Evolutionary conservation across 148 eudicot species (phyloP), one percentile per base, ranked within the genome.

Genomic region (Amaranthus cruentus): DNA sequence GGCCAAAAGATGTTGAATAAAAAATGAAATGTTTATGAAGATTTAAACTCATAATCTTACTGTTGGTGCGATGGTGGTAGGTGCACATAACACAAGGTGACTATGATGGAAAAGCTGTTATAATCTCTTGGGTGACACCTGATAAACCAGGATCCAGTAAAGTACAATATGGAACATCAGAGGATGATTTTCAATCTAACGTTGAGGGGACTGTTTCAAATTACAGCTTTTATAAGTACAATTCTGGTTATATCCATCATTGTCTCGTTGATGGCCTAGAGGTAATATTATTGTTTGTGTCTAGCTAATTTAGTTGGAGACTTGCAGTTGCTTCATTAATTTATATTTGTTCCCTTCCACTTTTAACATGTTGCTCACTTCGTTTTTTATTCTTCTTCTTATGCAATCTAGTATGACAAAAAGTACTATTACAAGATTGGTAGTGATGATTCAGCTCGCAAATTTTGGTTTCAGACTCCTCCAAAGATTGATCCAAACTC

Each of bases 81-180:
- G 98, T 94, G 72, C 97, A 83, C 80, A 91, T 94, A 55, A 94
- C 97, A 51, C 98, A 94, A 85, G 98, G 98, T 79, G 98, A 94
- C 86, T 91, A 94, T 68, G 89, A 94, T 77, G 98, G 97, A 76
- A 91, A 86, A 81, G 98, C 97, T 67, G 88, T 91, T 58, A 84
- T 94, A 67, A 81, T 94, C 65, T 88, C 96, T 71, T 94, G 98
- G 98, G 91, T 94, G 62, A 94, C 98, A 54, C 77, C 90, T 73
- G 89, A 87, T 81, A 90, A 89, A 78, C 91, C 91, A n/a, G 97
- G 97, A 38, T 82, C 93, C 59, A 88, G 80, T 73, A 66, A 77
- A 76, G 90, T 94, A 73, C 85, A 80, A 49, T 94, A 87, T 80
- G 98, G 98, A 71, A 84, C 80, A 74, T 84, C 97, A 53, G 87